Evolutionary conservation across 257 asterid species (phyloP).

Genomic region (Solanum infundibuliforme): DNA sequence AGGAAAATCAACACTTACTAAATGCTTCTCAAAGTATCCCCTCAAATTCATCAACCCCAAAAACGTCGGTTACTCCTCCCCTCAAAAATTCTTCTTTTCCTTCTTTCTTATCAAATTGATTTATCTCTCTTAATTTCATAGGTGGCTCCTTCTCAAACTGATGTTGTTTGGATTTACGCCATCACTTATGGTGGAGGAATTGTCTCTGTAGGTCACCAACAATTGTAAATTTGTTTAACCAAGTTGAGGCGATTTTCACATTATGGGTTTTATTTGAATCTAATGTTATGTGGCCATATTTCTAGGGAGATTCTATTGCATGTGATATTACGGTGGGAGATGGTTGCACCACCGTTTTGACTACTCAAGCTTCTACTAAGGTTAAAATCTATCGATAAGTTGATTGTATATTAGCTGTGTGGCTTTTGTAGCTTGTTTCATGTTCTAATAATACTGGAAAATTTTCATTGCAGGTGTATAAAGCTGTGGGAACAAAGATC

Average conservation of each 20-base stretch:
- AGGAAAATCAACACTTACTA: constrained; percentile 59
- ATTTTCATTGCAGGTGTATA: constrained; percentile 53
- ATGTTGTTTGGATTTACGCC: constrained; percentile 90
- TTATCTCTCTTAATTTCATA: constrained; percentile 1
- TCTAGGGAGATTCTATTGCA: constrained; percentile 70
- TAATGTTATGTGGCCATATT: background rate
- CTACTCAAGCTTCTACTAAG: constrained; percentile 98
- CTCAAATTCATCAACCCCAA: constrained; percentile 82
- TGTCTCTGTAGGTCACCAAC: constrained; percentile 48
- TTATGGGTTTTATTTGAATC: background rate
- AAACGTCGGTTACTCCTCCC: constrained; percentile 33
- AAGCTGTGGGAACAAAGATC: constrained; percentile 53
- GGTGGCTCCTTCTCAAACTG: constrained; percentile 69
- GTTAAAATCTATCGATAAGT: constrained; percentile 17
- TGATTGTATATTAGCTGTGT: background rate
- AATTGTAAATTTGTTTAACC: background rate
- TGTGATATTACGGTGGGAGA: constrained; percentile 51
- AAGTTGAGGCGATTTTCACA: background rate
- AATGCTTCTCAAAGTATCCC: constrained; percentile 75
- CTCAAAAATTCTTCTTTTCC: background rate
- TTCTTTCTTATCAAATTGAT: background rate
- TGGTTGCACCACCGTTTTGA: constrained; percentile 67
- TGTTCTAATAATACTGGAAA: background rate
- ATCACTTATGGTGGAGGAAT: constrained; percentile 93
- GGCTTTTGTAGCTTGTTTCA: background rate